Evolutionary conservation across 345 rosid genomes (phyloP), one percentile per base, ranked within the genome.

Genomic region (Cardamine chenopodiifolia): DNA sequence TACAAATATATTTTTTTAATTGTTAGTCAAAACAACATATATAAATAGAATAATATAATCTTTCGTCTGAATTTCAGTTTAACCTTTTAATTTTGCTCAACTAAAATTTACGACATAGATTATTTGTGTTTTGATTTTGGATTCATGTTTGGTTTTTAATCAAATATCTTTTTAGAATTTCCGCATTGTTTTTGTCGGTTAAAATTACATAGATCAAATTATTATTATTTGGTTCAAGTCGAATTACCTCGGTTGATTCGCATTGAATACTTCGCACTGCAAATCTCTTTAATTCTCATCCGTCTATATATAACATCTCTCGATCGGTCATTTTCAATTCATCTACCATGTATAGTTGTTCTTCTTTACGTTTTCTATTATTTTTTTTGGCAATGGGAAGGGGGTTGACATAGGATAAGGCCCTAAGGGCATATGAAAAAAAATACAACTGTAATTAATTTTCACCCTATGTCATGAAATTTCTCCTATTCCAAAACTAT

Each of bases 281-380:
- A 15, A 26, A 55, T 28, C 37, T 55, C 20, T 28, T 28, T 15
- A 56, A 56, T 55, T 55, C 5, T 28, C 37, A 55, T 8, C 60
- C 11, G 19, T 54, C 2, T 56, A 31, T 18, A 6, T 57, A 29
- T 49, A 19, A 13, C 20, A 56, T 12, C 7, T 9, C 39, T 29
- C 39, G 61, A 7, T 55, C 14, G 18, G 58, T 66, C 57, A 17
- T 66, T 47, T 66, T 66, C 47, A 20, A 5, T 50, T 32, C 31
- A 19, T 48, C 70, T 31, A 44, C 45, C 45, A 62, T 63, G n/a
- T n/a, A n/a, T n/a, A n/a, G 20, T 10, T 44, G 4, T 64, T 62
- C 40, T 23, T 19, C 10, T 53, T 22, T 2, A 35, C 45, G 45
- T 39, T 13, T 39, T 37, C 34, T 31, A 8, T 31, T 35, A 1